phyloP scores from a whole-genome alignment of 1,139 yeast genomes.

The Candida sanyaensis region DNA sequence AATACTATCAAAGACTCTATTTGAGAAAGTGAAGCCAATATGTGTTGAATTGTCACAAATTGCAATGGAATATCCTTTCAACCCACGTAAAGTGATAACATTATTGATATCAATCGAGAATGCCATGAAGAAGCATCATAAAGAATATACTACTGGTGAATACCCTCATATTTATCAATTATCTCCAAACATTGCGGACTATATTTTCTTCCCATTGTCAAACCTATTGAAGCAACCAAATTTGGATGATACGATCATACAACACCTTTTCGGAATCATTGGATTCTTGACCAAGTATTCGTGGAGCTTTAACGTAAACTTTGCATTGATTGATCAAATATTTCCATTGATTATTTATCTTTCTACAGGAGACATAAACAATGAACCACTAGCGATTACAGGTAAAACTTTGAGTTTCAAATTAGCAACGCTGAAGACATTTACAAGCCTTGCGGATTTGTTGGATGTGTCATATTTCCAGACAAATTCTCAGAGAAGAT shows the following conservation, averaged over 20 bases:
- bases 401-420: slow-evolving; percentile 21
- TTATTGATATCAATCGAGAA: slow-evolving; percentile 15
- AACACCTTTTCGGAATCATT: slow-evolving; percentile 28
- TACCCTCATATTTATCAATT: slow-evolving; percentile 22
- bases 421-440: slow-evolving; percentile 16
- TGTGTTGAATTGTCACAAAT: slow-evolving; percentile 34
- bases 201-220: slow-evolving; percentile 44
- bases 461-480: slow-evolving; percentile 21
- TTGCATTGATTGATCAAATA: slow-evolving; percentile 35
- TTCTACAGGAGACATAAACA: slow-evolving; percentile 11
- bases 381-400: slow-evolving; percentile 1
- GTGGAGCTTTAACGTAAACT: slow-evolving; percentile 33
- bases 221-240: slow-evolving; percentile 29
- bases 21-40: slow-evolving; percentile 31
- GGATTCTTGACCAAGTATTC: slow-evolving; percentile 28
- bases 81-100: slow-evolving; percentile 12
- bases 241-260: slow-evolving; percentile 22
- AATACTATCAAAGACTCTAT: slow-evolving; percentile 31
- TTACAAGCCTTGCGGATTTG: slow-evolving; percentile 4
- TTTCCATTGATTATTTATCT: slow-evolving; percentile 36
- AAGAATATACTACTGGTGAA: slow-evolving; percentile 9
- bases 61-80: slow-evolving; percentile 17
- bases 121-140: slow-evolving; percentile 19
- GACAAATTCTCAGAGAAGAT: slow-evolving; percentile 17
- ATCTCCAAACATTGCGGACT: slow-evolving; percentile 40